Base-by-base conservation (phyloP, 2,329 filamentous ascomycete species). In the Sclerotiophoma versabilis region DNA sequence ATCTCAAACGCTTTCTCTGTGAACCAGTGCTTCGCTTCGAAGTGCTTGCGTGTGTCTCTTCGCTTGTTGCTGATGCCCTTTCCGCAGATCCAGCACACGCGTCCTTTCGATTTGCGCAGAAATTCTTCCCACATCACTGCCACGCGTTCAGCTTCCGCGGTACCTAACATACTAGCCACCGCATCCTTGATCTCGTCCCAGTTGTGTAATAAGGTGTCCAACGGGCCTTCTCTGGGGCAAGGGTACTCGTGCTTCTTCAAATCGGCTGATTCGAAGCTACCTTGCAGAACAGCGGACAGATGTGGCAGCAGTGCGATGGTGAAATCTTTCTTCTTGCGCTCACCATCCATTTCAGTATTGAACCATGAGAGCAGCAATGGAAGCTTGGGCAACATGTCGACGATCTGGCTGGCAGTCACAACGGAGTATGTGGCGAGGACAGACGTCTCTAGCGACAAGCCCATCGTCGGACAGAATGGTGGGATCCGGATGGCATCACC, bases 121-220 rank as follows among this genome's bases (percentile, higher is more conserved):
- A 61, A 65, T 0, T 32, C 36, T 5, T 22, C 39, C 62, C 58
- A 62, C 14, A 50, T 51, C 2, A 27, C 23, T 23, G 42, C 45
- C 34, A 64, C 8, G 2, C 20, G 36, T 14, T 51, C 26, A 5
- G 39, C 34, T 26, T 56, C 46, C 20, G 57, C 34, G 1, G 37
- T 15, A 0, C 52, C 47, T 22, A 65, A 6, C 14, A 62, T 29
- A 2, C 30, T 49, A 4, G 51, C 54, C 5, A 66, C 17, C 19
- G 52, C 36, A 6, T 50, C n/a, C 29, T 59, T 65, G 30, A 65
- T 23, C 3, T 42, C 27, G 12, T 65, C 59, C 64, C 64, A 66
- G 4, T 4, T 26, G 2, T 25, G 23, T 15, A 64, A 17, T 14
- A 64, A 42, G 3, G 44, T 12, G 6, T 22, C 10, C 8, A 67